Evolutionary conservation across 768 basidiomycete genomes (phyloP).

Genomic region (Royoungia palumana): DNA sequence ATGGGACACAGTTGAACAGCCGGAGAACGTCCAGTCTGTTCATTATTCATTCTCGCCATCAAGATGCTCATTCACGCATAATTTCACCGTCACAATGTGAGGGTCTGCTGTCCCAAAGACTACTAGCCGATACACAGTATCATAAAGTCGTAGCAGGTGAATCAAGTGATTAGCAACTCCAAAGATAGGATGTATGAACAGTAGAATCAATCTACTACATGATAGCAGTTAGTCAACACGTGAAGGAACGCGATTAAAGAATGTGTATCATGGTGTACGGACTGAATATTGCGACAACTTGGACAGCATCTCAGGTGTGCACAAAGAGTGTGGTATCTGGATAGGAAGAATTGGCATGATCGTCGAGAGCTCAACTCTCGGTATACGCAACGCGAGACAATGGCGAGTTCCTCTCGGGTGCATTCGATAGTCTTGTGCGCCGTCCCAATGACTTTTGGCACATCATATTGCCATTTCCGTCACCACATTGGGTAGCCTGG

Average conservation of each 20-base stretch:
- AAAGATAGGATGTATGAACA: slow-evolving; percentile 10
- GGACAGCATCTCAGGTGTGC: background rate
- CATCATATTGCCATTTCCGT: background rate
- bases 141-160: slow-evolving; percentile 5
- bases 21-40: too few species aligned
- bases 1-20: too few species aligned
- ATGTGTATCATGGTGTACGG: background rate
- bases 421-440: slow-evolving; percentile 11
- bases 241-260: slow-evolving; percentile 10
- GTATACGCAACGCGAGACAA: slow-evolving; percentile 19
- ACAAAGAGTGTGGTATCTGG: background rate
- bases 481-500: background rate
- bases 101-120: too few species aligned
- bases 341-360: too few species aligned
- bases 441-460: slow-evolving; percentile 1
- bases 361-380: slow-evolving; percentile 20
- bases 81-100: too few species aligned
- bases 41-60: too few species aligned
- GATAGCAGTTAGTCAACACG: slow-evolving; percentile 5
- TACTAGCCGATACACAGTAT: slow-evolving; percentile 28
- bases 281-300: background rate
- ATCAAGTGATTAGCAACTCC: background rate
- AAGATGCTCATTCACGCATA: too few species aligned
- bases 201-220: slow-evolving; percentile 30
- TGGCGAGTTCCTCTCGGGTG: slow-evolving; percentile 24